Evolutionary conservation across 805 yeast genomes (phyloP), one percentile per base, ranked within the genome.

Genomic region (Kazachstania psychrophila): DNA sequence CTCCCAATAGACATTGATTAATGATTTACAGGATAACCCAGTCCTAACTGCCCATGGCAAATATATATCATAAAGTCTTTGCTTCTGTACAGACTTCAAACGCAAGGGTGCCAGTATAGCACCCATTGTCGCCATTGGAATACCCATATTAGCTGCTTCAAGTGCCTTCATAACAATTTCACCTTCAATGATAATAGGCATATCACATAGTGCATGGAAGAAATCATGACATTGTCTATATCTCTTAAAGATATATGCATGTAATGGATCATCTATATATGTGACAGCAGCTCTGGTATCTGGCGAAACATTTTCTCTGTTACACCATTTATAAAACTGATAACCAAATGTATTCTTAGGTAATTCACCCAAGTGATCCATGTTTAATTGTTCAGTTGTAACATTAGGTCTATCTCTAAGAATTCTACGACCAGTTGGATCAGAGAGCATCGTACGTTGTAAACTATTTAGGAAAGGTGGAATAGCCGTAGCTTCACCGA

Each of bases 211-310:
- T 1, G 97, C 84, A 55, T 92, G 98, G 55, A 87, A 89, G 52
- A 92, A 92, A 54, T 92, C 98, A 53, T 92, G 98, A 54, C 96
- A 88, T 56, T 92, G 97, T 36, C 98, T 73, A 56, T 89, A 92
- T 49, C 98, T 66, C 57, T 86, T 94, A 66, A 78, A 86, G n/a
- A 89, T 80, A 54, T 80, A 92, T 1, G 96, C 96, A 46, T 85
- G 72, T 51, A 86, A 94, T 30, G 84, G 88, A 54, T 92, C 87
- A 44, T 84, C 88, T 29, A 92, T 85, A 60, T 75, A 92, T 42
- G 75, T 75, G 8, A 92, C 97, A 1, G 86, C 80, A 2, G 80
- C 87, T 48, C 98, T 69, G 0, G 95, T 88, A 55, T 92, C 98
- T 2, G 96, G 96, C 3, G 92, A 78, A 1, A 85, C 95, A 1